Evolutionary conservation across 73 alveolate genomes (phyloP).

Genomic region (Paramecium biaurelia): DNA sequence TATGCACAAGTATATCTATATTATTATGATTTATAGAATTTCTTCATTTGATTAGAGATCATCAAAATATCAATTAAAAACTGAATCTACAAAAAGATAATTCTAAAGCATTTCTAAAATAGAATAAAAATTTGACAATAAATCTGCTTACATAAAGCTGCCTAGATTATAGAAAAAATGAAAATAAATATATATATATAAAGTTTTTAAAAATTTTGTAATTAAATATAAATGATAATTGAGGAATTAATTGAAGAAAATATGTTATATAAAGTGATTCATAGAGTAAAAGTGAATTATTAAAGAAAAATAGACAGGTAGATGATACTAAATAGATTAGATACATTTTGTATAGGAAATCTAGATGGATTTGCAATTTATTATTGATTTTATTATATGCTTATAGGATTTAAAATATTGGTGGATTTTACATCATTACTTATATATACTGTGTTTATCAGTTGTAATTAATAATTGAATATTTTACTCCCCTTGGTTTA

Average conservation of each 20-base stretch:
- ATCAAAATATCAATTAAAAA: not conserved
- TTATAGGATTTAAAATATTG: not conserved
- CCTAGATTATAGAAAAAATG: conserved; percentile 1
- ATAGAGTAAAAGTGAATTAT: not conserved
- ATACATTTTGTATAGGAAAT: not conserved
- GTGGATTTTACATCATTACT: not conserved
- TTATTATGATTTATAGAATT: not conserved
- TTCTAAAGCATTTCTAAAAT: not conserved
- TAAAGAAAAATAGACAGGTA: not conserved
- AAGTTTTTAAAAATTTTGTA: not conserved
- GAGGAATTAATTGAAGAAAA: not conserved
- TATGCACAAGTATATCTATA: not conserved
- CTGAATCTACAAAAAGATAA: not conserved
- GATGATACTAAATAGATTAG: not conserved
- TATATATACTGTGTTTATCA: not conserved
- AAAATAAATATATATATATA: not conserved
- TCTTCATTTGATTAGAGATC: not conserved
- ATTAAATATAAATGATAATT: not conserved
- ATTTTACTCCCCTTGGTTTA: conserved; percentile 41
- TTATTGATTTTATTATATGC: not conserved
- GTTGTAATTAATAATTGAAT: not conserved
- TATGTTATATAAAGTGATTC: not conserved
- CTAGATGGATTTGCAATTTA: not conserved
- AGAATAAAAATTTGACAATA: not conserved
- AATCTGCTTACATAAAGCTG: not conserved